These are phyloP conservation scores for Colletotrichum graminicola DNA, from an alignment of 2,329 filamentous ascomycete species.

Conservation along the genomic window DNA sequence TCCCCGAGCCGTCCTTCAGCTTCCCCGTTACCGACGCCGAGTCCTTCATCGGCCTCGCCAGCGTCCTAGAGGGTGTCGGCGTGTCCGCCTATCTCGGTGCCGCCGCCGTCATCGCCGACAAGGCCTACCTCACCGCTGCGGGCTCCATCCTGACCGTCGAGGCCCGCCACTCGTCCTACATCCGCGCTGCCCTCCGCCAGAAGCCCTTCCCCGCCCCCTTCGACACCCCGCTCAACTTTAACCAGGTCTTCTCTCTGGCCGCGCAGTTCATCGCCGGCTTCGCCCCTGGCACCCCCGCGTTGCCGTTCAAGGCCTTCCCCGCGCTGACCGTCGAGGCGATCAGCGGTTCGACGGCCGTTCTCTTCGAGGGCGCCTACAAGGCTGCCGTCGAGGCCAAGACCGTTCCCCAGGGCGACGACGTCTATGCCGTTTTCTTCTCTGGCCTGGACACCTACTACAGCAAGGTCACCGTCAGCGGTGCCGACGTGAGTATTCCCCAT, in stretches of 20 bases:
- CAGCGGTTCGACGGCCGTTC: constrained; percentile 42
- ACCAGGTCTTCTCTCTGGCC: constrained; percentile 74
- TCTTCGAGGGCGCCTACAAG: constrained; percentile 46
- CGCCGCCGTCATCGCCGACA: constrained; percentile 67
- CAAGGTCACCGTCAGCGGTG: constrained; percentile 13
- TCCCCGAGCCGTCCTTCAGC: constrained; percentile 57
- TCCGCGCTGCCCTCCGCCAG: constrained; percentile 63
- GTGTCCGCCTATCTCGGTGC: constrained; percentile 75
- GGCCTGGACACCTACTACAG: constrained; percentile 45
- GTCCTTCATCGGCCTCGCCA: constrained; percentile 70
- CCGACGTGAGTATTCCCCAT: constrained; percentile 43
- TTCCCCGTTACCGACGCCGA: constrained; percentile 69
- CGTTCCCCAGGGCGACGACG: constrained; percentile 16
- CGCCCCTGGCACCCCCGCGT: constrained; percentile 63
- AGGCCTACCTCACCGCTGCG: constrained; percentile 70
- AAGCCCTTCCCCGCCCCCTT: constrained; percentile 70
- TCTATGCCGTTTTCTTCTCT: constrained; percentile 53
- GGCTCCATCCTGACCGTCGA: constrained; percentile 75
- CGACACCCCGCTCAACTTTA: constrained; percentile 68
- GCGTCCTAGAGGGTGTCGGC: constrained; percentile 74
- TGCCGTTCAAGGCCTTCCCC: constrained; percentile 74
- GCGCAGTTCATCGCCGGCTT: constrained; percentile 71
- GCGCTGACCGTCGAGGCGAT: constrained; percentile 52
- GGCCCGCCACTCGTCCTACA: constrained; percentile 72
- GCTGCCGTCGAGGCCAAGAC: constrained; percentile 38